Percentiles rank a stretch among this genome's conserved stretches.
phyloP scores from a whole-genome alignment of 768 basidiomycete genomes.

The Mycena vitilis region DNA sequence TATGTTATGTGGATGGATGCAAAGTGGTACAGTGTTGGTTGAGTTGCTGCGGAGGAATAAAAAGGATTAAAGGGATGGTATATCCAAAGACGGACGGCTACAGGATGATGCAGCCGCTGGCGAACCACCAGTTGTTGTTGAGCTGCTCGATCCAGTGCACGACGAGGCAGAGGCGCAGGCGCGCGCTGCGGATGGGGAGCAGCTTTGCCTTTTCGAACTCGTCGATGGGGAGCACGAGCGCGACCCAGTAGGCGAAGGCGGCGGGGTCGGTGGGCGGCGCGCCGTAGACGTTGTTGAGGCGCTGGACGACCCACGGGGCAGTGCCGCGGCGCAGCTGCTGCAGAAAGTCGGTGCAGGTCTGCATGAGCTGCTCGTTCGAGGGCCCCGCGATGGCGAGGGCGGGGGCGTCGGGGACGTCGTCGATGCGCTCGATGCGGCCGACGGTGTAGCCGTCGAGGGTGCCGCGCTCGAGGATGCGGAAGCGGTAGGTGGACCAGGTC shows the following conservation, averaged over 20 bases:
- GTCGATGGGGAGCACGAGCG: conserved; percentile 89
- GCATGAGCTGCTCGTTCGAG: conserved; percentile 66
- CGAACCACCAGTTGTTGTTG: conserved; percentile 75
- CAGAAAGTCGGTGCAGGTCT: conserved; percentile 57
- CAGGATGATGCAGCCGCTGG: conserved; percentile 72
- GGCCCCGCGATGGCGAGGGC: conserved; percentile 36
- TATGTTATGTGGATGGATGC: too few relatives aligned
- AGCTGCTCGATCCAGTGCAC: conserved; percentile 93
- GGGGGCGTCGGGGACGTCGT: conserved; percentile 40
- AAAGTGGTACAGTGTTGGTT: background rate
- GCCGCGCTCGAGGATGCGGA: conserved; percentile 87
- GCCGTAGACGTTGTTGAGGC: conserved; percentile 83
- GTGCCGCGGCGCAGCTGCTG: conserved; percentile 67
- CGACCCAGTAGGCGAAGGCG: conserved; percentile 91
- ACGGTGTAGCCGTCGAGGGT: conserved; percentile 92
- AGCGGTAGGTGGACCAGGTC: conserved; percentile 74
- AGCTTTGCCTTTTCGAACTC: conserved; percentile 91
- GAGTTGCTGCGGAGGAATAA: background rate
- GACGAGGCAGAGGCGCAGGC: conserved; percentile 84
- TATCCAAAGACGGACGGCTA: conserved; percentile 28
- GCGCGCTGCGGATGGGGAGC: conserved; percentile 81
- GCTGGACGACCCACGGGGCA: conserved; percentile 94
- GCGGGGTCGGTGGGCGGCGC: conserved; percentile 79
- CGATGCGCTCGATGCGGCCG: conserved; percentile 74
- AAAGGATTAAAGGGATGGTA: background rate